Base-by-base conservation (phyloP, 225 moss, liverwort and hornwort genomes). In the Pleurozium schreberi region DNA sequence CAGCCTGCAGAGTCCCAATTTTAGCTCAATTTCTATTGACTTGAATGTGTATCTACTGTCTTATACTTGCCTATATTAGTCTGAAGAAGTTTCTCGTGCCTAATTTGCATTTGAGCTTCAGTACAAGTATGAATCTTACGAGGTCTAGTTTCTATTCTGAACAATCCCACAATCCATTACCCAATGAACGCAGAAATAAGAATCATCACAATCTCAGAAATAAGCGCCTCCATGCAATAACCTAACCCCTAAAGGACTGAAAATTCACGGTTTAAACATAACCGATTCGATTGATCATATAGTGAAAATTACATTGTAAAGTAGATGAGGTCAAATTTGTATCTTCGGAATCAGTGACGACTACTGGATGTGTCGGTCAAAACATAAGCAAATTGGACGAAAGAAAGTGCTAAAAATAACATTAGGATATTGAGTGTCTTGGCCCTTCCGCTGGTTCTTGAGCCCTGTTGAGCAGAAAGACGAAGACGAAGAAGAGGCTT, bases 1-100 rank as follows among this genome's bases (percentile, higher is more conserved):
- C 90, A 42, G 92, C 87, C 94, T 94, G 81, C 84, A 78, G 40
- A 71, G 7, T 81, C 70, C n/a, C 86, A 66, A 26, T 34, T 33
- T 25, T 36, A 20, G 43, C 17, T 55, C 40, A 23, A 40, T 42
- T 79, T 79, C 81, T 68, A 4, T 7, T 21, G 34, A 27, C 49
- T 43, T 59, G 52, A 55, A 64, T 14, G 33, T 17, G 63, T n/a
- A 63, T 62, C 57, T 45, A 18, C 7, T 17, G 10, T 66, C 67
- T 53, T 66, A 23, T 12, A 62, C 30, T 31, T 64, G 53, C n/a
- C 63, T 31, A n/a, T 16, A 22, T 14, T 28, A 58, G 8, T 28
- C 60, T 38, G 47, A 81, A 23, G 65, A 63, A 53, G 11, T 23
- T 66, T 57, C 26, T 53, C 78, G 34, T 25, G 31, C 55, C 47